Conservation (phyloP, 2,329 filamentous ascomycete genomes). For the Dissoconium aciculare region DNA sequence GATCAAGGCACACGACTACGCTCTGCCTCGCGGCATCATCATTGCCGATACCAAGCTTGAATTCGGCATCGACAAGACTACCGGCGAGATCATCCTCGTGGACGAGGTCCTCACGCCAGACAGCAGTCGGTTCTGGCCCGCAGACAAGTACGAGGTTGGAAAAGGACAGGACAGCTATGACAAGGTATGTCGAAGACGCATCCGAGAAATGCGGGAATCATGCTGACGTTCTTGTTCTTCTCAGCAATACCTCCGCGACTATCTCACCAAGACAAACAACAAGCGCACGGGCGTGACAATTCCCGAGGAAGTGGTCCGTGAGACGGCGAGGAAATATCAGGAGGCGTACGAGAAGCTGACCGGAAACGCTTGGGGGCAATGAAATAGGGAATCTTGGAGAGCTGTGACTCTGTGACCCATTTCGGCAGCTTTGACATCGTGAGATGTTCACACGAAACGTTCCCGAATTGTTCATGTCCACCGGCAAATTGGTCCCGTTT, state of each 20-base stretch:
- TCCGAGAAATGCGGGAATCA: too few species aligned
- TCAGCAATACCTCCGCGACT: conserved; percentile 52
- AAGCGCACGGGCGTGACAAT: conserved; percentile 62
- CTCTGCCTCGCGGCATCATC: conserved; percentile 52
- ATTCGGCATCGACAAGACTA: conserved; percentile 49
- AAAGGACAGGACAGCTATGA: conserved; percentile 71
- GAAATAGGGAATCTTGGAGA: too few species aligned
- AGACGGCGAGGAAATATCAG: conserved; percentile 57
- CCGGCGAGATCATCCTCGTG: conserved; percentile 55
- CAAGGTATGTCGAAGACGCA: conserved; percentile 38
- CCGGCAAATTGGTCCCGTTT: too few species aligned
- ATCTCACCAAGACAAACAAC: conserved; percentile 56
- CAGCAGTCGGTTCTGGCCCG: conserved; percentile 70
- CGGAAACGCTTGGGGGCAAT: conserved; percentile 9
- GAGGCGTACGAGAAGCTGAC: conserved; percentile 57
- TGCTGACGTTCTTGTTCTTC: too few species aligned
- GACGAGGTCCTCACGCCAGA: conserved; percentile 75
- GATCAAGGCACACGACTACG: conserved; percentile 46
- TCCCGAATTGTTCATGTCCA: too few species aligned
- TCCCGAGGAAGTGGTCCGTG: conserved; percentile 52
- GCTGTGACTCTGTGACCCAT: too few species aligned
- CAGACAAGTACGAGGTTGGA: conserved; percentile 55
- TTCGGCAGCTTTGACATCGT: too few species aligned
- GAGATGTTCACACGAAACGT: too few species aligned
- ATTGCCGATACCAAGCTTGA: conserved; percentile 68